Percentiles rank a stretch among this genome's conserved stretches.
phyloP scores from a whole-genome alignment of 2,329 filamentous ascomycete species.

The Mycogone perniciosa region DNA sequence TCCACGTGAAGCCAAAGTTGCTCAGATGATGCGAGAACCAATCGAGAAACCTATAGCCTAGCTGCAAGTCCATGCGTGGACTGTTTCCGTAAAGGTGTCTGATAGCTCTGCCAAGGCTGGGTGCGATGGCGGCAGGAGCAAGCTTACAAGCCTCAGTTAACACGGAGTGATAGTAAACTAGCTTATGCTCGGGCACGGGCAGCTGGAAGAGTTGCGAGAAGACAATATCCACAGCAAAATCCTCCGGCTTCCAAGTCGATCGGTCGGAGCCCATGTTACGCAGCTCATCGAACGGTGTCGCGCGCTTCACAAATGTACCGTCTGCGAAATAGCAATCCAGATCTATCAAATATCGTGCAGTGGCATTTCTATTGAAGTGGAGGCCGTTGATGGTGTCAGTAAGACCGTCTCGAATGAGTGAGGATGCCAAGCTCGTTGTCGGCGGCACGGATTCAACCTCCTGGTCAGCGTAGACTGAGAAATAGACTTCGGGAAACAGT shows the following conservation, averaged over 20 bases:
- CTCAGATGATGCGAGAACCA: slow-evolving; percentile 98
- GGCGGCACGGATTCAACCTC: slow-evolving; percentile 84
- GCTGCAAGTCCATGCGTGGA: slow-evolving; percentile 77
- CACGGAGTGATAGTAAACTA: slow-evolving; percentile 93
- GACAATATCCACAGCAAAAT: slow-evolving; percentile 93
- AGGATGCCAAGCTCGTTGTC: slow-evolving; percentile 68
- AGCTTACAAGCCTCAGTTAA: slow-evolving; percentile 95
- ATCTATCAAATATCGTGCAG: slow-evolving; percentile 85
- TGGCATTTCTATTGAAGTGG: slow-evolving; percentile 83
- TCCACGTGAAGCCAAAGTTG: slow-evolving; percentile 99
- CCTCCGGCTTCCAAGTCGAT: slow-evolving; percentile 93
- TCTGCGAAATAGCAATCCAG: slow-evolving; percentile 91
- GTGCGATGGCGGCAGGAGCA: slow-evolving; percentile 91
- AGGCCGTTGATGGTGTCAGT: slow-evolving; percentile 91
- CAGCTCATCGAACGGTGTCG: slow-evolving; percentile 86
- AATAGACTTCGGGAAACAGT: slow-evolving; percentile 87
- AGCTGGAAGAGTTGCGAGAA: slow-evolving; percentile 93
- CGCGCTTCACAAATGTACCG: slow-evolving; percentile 86
- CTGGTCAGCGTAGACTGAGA: slow-evolving; percentile 85
- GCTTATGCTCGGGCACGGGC: slow-evolving; percentile 80
- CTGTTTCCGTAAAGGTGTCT: slow-evolving; percentile 81
- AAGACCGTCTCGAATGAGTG: slow-evolving; percentile 76
- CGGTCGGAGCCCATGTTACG: slow-evolving; percentile 58
- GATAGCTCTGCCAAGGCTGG: slow-evolving; percentile 87
- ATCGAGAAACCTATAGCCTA: slow-evolving; percentile 82